These are phyloP conservation scores for Agaricus blazei DNA, from an alignment of 768 basidiomycete species.

Conservation along the genomic window DNA sequence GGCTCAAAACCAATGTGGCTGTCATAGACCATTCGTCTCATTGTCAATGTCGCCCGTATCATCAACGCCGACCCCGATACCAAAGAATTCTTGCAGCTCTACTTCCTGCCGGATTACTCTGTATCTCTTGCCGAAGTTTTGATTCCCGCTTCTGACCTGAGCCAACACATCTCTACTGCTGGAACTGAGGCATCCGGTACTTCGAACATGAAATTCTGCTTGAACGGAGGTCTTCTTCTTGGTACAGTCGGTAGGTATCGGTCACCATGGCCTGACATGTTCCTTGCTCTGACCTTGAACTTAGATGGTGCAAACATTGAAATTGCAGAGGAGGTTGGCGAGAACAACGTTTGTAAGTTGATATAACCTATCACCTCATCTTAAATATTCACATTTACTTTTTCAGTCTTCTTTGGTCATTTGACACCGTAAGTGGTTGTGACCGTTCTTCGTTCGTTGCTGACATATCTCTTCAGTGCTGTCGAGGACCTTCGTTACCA, in stretches of 20 bases:
- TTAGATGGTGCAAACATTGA: slow-evolving; percentile 93
- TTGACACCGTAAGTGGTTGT: slow-evolving; percentile 53
- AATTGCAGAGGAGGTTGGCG: slow-evolving; percentile 93
- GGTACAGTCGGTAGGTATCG: slow-evolving; percentile 64
- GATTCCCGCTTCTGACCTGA: slow-evolving; percentile 91
- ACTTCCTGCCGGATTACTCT: slow-evolving; percentile 96
- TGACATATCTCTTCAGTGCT: slow-evolving; percentile 29
- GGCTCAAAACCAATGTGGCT: background rate
- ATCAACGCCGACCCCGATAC: slow-evolving; percentile 87
- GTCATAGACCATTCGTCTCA: slow-evolving; percentile 78
- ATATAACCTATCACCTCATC: background rate
- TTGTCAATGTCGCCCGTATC: slow-evolving; percentile 80
- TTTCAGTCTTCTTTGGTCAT: slow-evolving; percentile 83
- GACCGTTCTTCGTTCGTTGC: background rate
- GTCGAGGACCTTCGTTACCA: slow-evolving; percentile 86
- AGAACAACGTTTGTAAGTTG: slow-evolving; percentile 83
- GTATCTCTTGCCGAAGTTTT: slow-evolving; percentile 80
- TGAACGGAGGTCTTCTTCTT: slow-evolving; percentile 85
- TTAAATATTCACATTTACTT: slow-evolving; percentile 3
- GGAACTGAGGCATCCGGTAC: slow-evolving; percentile 88
- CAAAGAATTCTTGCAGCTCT: slow-evolving; percentile 78
- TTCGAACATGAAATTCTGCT: slow-evolving; percentile 85
- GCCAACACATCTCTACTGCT: slow-evolving; percentile 95
- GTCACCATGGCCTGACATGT: background rate
- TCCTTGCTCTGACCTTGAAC: background rate